Evolutionary conservation across 352 stramenopile species (phyloP).

Genomic region (Halophytophthora polymorphica): DNA sequence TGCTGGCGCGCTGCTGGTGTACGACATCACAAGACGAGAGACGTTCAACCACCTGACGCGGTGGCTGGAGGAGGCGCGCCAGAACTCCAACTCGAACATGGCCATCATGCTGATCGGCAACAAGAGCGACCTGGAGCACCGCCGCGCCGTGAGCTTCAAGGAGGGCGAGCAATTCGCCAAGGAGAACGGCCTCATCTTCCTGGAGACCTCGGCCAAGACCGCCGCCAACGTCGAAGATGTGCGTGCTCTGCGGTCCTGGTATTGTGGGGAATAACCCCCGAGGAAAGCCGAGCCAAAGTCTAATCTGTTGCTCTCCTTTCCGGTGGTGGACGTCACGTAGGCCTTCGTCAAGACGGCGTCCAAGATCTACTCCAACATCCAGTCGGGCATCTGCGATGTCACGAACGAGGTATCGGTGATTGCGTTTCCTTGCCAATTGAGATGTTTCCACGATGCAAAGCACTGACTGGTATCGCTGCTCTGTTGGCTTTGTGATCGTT

Average conservation of each 20-base stretch:
- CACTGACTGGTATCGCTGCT: neutral
- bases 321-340: slow-evolving; percentile 22
- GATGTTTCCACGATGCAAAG: too few species aligned
- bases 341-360: slow-evolving; percentile 95
- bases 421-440: neutral
- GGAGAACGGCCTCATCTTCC: slow-evolving; percentile 99
- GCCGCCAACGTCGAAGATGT: slow-evolving; percentile 98
- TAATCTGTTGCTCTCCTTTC: neutral
- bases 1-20: slow-evolving; percentile 96
- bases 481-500: slow-evolving; percentile 1
- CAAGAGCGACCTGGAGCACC: slow-evolving; percentile 97
- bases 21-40: slow-evolving; percentile 98
- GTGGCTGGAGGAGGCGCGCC: slow-evolving; percentile 98
- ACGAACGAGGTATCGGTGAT: slow-evolving; percentile 89
- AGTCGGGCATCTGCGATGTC: slow-evolving; percentile 92
- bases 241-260: slow-evolving; percentile 25
- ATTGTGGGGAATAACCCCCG: neutral
- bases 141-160: slow-evolving; percentile 94
- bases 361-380: slow-evolving; percentile 97
- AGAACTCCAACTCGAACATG: slow-evolving; percentile 99
- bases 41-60: slow-evolving; percentile 99
- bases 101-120: slow-evolving; percentile 99
- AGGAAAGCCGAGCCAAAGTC: neutral
- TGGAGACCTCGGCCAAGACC: slow-evolving; percentile 99
- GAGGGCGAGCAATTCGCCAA: slow-evolving; percentile 98